Base-by-base conservation (phyloP, 495 filamentous ascomycete species). In the Echria macrotheca region DNA sequence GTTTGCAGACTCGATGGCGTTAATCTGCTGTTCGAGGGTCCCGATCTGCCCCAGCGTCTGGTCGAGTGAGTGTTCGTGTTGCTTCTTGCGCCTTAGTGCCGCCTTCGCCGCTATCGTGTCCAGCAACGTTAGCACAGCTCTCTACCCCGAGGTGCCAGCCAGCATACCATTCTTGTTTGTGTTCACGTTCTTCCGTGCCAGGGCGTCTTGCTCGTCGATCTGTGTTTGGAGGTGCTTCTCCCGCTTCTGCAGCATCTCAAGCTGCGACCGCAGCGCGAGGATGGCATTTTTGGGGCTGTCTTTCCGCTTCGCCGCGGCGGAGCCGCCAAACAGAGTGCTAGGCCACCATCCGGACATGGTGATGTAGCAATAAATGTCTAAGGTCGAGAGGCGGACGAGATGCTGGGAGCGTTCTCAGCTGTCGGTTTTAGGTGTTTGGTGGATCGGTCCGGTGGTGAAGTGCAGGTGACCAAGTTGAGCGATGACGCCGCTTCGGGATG, bases 251-350 rank as follows among this genome's bases (percentile, higher is more conserved):
- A 99, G 78, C 91, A 96, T 96, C 54, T 95, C 90, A 21, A 97
- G 76, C 77, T 96, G 91, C 57, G 82, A 75, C 49, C 93, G 84
- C 57, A 99, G 74, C 53, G 78, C 76, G 35, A 99, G 77, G 55
- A 99, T 99, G 50, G 94, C 93, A 74, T 96, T 89, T 79, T 99
- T 99, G 33, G 93, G 87, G 53, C 83, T 85, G 68, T 96, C 89
- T 71, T 91, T 94, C 67, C 83, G 82, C 78, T 86, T 90, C 71
- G 86, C 81, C 47, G 81, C 82, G 59, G 80, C 79, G 47, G 81
- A 78, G 52, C 89, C 88, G 64, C 87, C 85, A 62, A 93, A 89
- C 88, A 86, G 91, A n/a, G n/a, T n/a, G 64, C 81, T 22, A 12
- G 17, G 81, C 87, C 84, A 91, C 72, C 91, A 63, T 50, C 76